A percentile compares a stretch with the other conserved stretches of the same genome.
These are phyloP conservation scores for Fusarium lateritium DNA, from an alignment of 2,329 filamentous ascomycete species.

Conservation along the genomic window DNA sequence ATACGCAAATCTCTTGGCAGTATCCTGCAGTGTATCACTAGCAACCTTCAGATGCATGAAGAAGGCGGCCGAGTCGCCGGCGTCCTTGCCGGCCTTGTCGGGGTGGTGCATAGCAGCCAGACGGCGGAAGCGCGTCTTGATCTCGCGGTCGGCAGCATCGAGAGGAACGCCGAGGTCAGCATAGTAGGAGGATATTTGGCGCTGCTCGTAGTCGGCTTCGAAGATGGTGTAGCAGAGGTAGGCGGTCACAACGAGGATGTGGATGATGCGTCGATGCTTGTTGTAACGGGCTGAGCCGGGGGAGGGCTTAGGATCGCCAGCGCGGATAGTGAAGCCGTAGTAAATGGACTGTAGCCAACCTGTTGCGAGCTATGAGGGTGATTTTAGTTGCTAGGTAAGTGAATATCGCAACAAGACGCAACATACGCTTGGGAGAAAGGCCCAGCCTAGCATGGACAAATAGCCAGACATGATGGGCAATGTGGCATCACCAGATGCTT, in stretches of 20 bases:
- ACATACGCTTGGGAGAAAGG: conserved; percentile 68
- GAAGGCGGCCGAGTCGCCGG: conserved; percentile 57
- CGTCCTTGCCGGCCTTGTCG: conserved; percentile 76
- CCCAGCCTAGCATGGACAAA: conserved; percentile 70
- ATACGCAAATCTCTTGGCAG: conserved; percentile 86
- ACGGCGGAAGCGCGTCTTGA: conserved; percentile 89
- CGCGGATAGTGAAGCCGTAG: conserved; percentile 90
- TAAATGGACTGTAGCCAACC: conserved; percentile 84
- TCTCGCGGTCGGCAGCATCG: conserved; percentile 77
- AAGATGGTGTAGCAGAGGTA: conserved; percentile 95
- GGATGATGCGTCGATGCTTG: conserved; percentile 84
- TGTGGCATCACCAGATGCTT: conserved; percentile 39
- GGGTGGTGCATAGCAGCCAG: conserved; percentile 82
- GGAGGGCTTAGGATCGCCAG: conserved; percentile 84
- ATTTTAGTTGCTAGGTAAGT: conserved; percentile 35
- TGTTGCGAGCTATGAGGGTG: conserved; percentile 75
- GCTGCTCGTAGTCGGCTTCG: conserved; percentile 88
- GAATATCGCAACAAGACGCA: background rate
- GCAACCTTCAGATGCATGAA: conserved; percentile 90
- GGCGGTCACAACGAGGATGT: conserved; percentile 83
- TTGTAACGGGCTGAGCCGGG: conserved; percentile 78
- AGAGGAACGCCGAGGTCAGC: conserved; percentile 79
- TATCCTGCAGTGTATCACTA: conserved; percentile 84
- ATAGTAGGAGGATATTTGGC: conserved; percentile 82
- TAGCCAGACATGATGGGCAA: conserved; percentile 63